Conservation (phyloP, 2,329 filamentous ascomycete genomes). For the Penicillium sp. region DNA sequence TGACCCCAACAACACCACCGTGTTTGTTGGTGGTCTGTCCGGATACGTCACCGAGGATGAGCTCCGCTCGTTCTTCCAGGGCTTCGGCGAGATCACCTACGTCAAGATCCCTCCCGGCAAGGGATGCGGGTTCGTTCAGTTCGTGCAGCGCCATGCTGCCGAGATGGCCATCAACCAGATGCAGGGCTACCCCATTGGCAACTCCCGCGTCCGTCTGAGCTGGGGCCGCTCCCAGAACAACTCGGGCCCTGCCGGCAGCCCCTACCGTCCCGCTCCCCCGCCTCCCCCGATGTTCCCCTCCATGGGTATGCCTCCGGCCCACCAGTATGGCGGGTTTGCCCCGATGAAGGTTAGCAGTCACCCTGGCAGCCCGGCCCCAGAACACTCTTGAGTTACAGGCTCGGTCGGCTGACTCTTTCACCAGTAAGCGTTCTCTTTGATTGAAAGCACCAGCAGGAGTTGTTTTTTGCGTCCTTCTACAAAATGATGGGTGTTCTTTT, state of each 20-base stretch:
- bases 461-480: slow-evolving; percentile 37
- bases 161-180: slow-evolving; percentile 99
- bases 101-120: slow-evolving; percentile 99
- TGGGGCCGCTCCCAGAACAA: slow-evolving; percentile 99
- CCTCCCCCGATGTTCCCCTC: slow-evolving; percentile 66
- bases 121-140: slow-evolving; percentile 98
- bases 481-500: slow-evolving; percentile 38
- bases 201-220: slow-evolving; percentile 92
- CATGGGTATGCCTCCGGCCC: slow-evolving; percentile 61
- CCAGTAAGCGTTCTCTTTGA: slow-evolving; percentile 37
- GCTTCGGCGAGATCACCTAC: slow-evolving; percentile 98
- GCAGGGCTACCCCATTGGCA: slow-evolving; percentile 98
- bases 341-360: slow-evolving; percentile 57
- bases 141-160: slow-evolving; percentile 95
- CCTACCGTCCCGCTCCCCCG: slow-evolving; percentile 82
- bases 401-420: slow-evolving; percentile 25
- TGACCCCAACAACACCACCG: slow-evolving; percentile 98
- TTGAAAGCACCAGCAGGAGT: slow-evolving; percentile 43
- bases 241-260: slow-evolving; percentile 89
- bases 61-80: slow-evolving; percentile 99
- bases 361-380: slow-evolving; percentile 26
- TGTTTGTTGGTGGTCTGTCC: slow-evolving; percentile 93
- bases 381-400: slow-evolving; percentile 26
- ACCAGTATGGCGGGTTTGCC: slow-evolving; percentile 59
- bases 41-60: slow-evolving; percentile 99